Percentiles rank a stretch among this genome's conserved stretches.
phyloP scores from a whole-genome alignment of 1,284 basidiomycete genomes.

The Sporisorium exsertum region DNA sequence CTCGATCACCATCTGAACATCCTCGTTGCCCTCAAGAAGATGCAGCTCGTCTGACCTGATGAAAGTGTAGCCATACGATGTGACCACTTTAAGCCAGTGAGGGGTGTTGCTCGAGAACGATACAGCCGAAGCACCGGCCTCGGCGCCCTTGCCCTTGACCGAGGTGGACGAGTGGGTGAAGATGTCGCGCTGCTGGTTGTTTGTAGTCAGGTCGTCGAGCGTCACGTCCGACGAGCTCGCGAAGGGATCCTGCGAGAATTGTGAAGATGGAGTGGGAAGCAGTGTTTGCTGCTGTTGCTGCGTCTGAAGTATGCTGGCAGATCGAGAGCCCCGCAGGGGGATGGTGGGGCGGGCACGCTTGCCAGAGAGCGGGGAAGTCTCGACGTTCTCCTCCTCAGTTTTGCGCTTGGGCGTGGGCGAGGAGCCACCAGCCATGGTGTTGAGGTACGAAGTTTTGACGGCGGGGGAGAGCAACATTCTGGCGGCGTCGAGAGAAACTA shows the following conservation, averaged over 20 bases:
- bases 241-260: conserved; percentile 20
- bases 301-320: conserved; percentile 19
- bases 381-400: conserved; percentile 37
- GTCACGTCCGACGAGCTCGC: conserved; percentile 48
- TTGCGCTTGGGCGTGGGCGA: conserved; percentile 42
- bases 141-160: conserved; percentile 25
- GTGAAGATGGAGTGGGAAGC: conserved; percentile 6
- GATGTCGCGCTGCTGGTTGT: conserved; percentile 35
- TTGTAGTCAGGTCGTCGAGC: conserved; percentile 32
- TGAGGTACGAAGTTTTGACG: conserved; percentile 53
- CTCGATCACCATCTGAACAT: conserved; percentile 52
- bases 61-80: conserved; percentile 51
- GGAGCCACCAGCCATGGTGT: conserved; percentile 43
- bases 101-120: conserved; percentile 26
- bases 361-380: conserved; percentile 37
- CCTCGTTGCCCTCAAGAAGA: conserved; percentile 41
- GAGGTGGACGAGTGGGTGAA: conserved; percentile 40
- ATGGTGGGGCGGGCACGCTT: conserved; percentile 46
- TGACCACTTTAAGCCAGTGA: conserved; percentile 53
- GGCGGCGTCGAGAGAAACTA: not conserved
- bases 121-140: not conserved
- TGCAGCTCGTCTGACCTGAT: conserved; percentile 48
- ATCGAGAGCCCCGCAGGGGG: conserved; percentile 35
- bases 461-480: conserved; percentile 50
- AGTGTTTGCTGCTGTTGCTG: conserved; percentile 18